These are phyloP conservation scores for Aspergillus asperescens DNA, from an alignment of 495 filamentous ascomycete genomes.

Conservation along the genomic window DNA sequence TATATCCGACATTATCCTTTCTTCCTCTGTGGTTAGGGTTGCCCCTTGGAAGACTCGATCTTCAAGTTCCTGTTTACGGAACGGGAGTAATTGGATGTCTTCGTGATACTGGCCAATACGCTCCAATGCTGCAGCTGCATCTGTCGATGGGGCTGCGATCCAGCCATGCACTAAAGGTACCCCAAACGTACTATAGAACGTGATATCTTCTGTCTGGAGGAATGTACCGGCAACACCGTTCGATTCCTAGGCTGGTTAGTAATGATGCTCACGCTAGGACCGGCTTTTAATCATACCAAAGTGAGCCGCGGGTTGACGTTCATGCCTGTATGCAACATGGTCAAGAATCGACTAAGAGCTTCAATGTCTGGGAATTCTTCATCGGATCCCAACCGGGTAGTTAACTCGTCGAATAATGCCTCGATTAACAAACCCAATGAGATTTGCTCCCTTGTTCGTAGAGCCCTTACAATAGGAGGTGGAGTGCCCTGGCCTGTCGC, in stretches of 20 bases:
- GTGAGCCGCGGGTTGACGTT: constrained; percentile 93
- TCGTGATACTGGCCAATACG: constrained; percentile 78
- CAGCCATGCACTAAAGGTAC: constrained; percentile 93
- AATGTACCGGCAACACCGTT: constrained; percentile 62
- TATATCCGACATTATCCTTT: constrained; percentile 75
- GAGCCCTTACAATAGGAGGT: constrained; percentile 68
- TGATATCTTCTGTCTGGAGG: constrained; percentile 75
- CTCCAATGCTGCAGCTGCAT: constrained; percentile 59
- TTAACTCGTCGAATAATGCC: constrained; percentile 85
- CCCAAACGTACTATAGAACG: constrained; percentile 77
- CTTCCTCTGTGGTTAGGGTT: constrained; percentile 52
- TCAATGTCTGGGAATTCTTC: constrained; percentile 74
- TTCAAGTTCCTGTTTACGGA: constrained; percentile 82
- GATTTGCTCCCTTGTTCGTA: constrained; percentile 78
- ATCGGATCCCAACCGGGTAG: constrained; percentile 52
- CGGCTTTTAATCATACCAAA: constrained; percentile 32
- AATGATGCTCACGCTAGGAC: constrained; percentile 29
- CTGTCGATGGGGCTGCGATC: constrained; percentile 63
- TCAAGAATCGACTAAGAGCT: constrained; percentile 80
- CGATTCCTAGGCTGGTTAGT: constrained; percentile 30
- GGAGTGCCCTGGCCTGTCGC: constrained; percentile 60
- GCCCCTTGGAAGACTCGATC: constrained; percentile 59
- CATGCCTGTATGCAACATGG: constrained; percentile 92
- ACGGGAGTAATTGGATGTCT: constrained; percentile 80
- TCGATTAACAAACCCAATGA: constrained; percentile 79